phyloP scores from a whole-genome alignment of 495 filamentous ascomycete genomes.

The Collariella sp. region DNA sequence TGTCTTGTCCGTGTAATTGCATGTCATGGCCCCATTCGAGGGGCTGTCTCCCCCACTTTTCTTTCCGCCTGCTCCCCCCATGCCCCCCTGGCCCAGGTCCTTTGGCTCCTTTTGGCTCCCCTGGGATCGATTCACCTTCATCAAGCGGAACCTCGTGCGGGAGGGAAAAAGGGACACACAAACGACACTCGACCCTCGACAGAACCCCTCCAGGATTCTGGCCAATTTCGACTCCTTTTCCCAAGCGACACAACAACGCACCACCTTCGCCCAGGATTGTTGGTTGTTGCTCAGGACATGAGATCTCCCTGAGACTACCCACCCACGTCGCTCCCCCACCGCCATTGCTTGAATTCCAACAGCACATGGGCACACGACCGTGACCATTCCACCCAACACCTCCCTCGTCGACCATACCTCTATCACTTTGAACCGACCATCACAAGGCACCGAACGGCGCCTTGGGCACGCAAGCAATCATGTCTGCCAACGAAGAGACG shows the following conservation, averaged over 20 bases:
- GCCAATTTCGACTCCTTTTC: too few species aligned
- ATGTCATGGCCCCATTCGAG: constrained; percentile 1
- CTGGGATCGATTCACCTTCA: not conserved
- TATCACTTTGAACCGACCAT: not conserved
- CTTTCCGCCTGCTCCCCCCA: not conserved
- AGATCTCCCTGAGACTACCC: not conserved
- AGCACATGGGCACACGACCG: constrained; percentile 12
- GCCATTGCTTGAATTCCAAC: constrained; percentile 6
- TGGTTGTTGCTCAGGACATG: too few species aligned
- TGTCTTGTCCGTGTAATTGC: not conserved
- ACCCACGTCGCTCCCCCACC: not conserved
- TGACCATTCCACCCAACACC: not conserved
- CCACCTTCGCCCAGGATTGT: too few species aligned
- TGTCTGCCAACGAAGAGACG: constrained; percentile 1
- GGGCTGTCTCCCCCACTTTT: constrained; percentile 7
- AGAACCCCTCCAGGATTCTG: too few species aligned
- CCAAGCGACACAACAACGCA: too few species aligned
- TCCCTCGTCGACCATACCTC: not conserved
- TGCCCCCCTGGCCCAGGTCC: not conserved
- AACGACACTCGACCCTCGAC: too few species aligned
- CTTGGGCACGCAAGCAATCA: not conserved
- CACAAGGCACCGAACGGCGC: not conserved
- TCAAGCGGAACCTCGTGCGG: too few species aligned
- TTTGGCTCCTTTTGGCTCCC: not conserved
- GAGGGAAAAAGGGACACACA: too few species aligned